These are phyloP conservation scores for Mycena capillaripes DNA, from an alignment of 768 basidiomycete genomes.

Conservation along the genomic window DNA sequence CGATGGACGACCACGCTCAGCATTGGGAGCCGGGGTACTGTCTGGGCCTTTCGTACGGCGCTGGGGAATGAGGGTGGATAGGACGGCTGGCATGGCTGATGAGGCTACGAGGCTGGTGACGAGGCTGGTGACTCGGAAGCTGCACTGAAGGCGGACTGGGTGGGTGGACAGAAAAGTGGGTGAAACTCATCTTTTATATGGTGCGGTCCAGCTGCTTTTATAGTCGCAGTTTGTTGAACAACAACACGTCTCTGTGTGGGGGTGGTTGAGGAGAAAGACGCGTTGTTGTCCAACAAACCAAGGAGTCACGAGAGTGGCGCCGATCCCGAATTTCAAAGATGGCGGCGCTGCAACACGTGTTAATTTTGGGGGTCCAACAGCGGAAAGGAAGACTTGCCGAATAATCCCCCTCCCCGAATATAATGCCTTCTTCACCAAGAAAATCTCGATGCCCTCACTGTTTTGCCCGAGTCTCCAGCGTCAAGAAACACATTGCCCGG, in stretches of 20 bases:
- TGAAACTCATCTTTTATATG: not conserved
- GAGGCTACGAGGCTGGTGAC: no score
- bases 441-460: not conserved
- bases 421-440: not conserved
- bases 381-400: not conserved
- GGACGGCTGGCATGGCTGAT: no score
- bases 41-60: no score
- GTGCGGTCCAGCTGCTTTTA: not conserved
- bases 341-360: slow-evolving; percentile 5
- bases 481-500: not conserved
- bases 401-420: not conserved
- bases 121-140: not conserved
- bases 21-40: no score
- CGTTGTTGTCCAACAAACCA: not conserved
- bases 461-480: not conserved
- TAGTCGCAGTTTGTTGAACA: not conserved
- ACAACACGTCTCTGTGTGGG: not conserved
- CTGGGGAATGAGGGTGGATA: no score
- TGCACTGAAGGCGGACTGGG: not conserved
- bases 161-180: not conserved
- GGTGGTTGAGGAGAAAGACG: not conserved
- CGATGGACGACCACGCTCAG: no score
- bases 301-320: not conserved
- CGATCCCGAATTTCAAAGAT: not conserved
- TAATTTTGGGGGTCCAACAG: not conserved